phyloP scores from a whole-genome alignment of 1,284 basidiomycete species.

The Marasmius sp. region DNA sequence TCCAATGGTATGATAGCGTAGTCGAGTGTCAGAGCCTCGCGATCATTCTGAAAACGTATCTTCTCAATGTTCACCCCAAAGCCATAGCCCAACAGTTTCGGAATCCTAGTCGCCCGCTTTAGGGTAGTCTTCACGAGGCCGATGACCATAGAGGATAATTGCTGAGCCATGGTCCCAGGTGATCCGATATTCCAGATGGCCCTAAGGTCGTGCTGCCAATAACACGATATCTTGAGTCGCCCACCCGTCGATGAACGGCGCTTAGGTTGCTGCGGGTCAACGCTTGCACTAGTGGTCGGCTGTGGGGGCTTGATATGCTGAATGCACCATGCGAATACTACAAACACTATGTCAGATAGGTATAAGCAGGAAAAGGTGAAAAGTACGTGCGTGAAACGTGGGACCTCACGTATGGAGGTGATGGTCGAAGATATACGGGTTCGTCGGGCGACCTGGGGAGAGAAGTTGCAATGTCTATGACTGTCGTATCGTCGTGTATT shows the following conservation, averaged over 20 bases:
- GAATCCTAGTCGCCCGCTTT: slow-evolving; percentile 72
- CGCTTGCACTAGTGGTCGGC: slow-evolving; percentile 21
- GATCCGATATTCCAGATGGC: slow-evolving; percentile 82
- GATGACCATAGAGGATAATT: slow-evolving; percentile 80
- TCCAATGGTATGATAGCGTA: slow-evolving; percentile 85
- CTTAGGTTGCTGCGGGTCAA: slow-evolving; percentile 19
- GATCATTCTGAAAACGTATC: slow-evolving; percentile 74
- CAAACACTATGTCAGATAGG: slow-evolving; percentile 15
- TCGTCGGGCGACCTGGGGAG: slow-evolving; percentile 91
- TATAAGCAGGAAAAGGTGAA: slow-evolving; percentile 1
- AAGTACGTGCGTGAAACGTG: slow-evolving; percentile 70
- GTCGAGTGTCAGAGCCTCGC: slow-evolving; percentile 82
- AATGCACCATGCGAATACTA: slow-evolving; percentile 93
- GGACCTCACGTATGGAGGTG: slow-evolving; percentile 93
- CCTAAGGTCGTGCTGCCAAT: slow-evolving; percentile 96
- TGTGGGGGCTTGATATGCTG: slow-evolving; percentile 59
- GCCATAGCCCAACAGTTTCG: slow-evolving; percentile 79
- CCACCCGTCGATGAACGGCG: slow-evolving; percentile 35
- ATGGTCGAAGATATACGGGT: slow-evolving; percentile 89
- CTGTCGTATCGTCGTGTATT: slow-evolving; percentile 76
- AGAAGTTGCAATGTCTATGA: slow-evolving; percentile 95
- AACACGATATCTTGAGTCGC: slow-evolving; percentile 79
- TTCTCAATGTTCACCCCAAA: slow-evolving; percentile 80
- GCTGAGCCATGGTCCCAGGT: slow-evolving; percentile 57
- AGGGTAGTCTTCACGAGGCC: slow-evolving; percentile 79